A percentile compares a stretch with the other conserved stretches of the same genome.
These are phyloP conservation scores for Aspergillus fructus DNA, from an alignment of 2,329 filamentous ascomycete species.

Conservation along the genomic window DNA sequence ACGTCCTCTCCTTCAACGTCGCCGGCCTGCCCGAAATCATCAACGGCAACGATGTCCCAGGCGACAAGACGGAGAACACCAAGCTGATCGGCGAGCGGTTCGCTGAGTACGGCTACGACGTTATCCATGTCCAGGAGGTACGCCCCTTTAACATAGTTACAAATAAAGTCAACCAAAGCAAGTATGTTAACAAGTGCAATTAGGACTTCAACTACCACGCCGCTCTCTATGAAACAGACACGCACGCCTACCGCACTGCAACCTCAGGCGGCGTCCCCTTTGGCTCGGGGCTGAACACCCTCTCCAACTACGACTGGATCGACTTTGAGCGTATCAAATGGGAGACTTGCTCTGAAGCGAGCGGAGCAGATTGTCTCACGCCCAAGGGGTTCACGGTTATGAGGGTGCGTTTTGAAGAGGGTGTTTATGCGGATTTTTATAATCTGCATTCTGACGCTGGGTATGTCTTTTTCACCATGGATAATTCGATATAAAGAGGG, in stretches of 20 bases:
- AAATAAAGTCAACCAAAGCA: too few species aligned
- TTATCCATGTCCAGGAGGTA: slow-evolving; percentile 66
- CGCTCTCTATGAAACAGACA: slow-evolving; percentile 57
- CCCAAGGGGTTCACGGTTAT: slow-evolving; percentile 71
- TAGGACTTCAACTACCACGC: slow-evolving; percentile 68
- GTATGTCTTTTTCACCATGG: slow-evolving; percentile 20
- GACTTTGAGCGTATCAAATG: slow-evolving; percentile 60
- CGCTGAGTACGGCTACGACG: slow-evolving; percentile 56
- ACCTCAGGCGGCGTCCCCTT: slow-evolving; percentile 65
- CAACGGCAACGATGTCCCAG: slow-evolving; percentile 60
- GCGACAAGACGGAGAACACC: slow-evolving; percentile 61
- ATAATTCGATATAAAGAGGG: too few species aligned
- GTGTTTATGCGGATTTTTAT: slow-evolving; percentile 62
- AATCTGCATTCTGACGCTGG: slow-evolving; percentile 68
- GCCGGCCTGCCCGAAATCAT: slow-evolving; percentile 57
- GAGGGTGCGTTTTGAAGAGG: slow-evolving; percentile 54
- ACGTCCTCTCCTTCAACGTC: slow-evolving; percentile 57
- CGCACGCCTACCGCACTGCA: slow-evolving; percentile 55
- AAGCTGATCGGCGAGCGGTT: slow-evolving; percentile 58
- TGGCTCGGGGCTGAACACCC: slow-evolving; percentile 64
- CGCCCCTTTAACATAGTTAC: too few species aligned
- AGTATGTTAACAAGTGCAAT: neutral
- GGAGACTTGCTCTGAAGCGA: slow-evolving; percentile 51
- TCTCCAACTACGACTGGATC: slow-evolving; percentile 59
- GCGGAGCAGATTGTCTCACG: slow-evolving; percentile 61